Evolutionary conservation across 2,329 filamentous ascomycete genomes (phyloP).

Genomic region (Tolypocladium pustulatum): DNA sequence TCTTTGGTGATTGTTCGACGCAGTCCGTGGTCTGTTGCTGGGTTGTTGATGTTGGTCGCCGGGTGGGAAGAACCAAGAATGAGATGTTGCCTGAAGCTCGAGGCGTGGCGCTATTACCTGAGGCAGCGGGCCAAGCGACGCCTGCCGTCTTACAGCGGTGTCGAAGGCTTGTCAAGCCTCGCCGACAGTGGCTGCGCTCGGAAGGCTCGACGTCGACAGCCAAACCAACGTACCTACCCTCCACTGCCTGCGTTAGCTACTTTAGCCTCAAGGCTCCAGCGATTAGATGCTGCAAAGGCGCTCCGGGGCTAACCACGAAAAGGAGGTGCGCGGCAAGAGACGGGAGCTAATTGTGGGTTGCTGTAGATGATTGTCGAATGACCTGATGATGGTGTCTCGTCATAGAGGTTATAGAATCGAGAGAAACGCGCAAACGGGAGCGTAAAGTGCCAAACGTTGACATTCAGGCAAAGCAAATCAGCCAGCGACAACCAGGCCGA

Average conservation of each 20-base stretch:
- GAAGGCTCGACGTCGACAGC: neutral
- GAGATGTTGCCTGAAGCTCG: neutral
- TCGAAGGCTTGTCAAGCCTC: neutral
- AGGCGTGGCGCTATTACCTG: neutral
- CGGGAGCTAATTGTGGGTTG: neutral
- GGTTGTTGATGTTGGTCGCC: neutral
- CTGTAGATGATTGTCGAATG: neutral
- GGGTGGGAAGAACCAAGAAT: neutral
- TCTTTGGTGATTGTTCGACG: no score
- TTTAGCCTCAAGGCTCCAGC: neutral
- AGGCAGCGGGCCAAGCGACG: neutral
- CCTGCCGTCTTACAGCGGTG: neutral
- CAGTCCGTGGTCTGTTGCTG: neutral
- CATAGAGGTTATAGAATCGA: no score
- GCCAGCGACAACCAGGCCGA: neutral
- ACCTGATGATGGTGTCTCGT: neutral
- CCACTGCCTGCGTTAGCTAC: neutral
- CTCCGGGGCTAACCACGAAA: no score
- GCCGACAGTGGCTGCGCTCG: neutral
- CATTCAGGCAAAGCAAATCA: neutral
- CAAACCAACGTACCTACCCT: no score
- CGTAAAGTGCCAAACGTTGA: neutral
- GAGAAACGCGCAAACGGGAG: neutral
- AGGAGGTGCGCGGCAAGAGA: neutral
- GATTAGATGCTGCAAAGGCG: neutral